These are phyloP conservation scores for Mediolabrus comicus DNA, from an alignment of 108 stramenopile species.

Conservation along the genomic window DNA sequence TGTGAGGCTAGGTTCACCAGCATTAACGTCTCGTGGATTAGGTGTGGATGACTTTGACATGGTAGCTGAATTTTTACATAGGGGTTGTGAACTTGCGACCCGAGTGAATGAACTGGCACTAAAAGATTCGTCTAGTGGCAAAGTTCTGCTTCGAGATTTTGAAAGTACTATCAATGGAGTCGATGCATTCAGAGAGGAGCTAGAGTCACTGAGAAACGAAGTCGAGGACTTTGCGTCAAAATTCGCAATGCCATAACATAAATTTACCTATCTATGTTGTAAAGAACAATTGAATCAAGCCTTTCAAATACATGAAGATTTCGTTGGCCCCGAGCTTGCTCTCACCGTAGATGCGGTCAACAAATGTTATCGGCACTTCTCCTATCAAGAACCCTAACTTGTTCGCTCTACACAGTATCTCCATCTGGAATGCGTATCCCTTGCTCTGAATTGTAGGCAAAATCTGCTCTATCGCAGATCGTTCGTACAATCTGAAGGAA, in stretches of 20 bases:
- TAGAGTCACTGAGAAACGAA: constrained; percentile 54
- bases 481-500: constrained; percentile 92
- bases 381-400: constrained; percentile 79
- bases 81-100: constrained; percentile 82
- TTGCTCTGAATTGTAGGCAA: constrained; percentile 82
- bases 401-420: constrained; percentile 90
- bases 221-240: constrained; percentile 76
- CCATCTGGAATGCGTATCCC: constrained; percentile 99
- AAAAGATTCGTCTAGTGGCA: constrained; percentile 61
- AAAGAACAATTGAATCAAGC: constrained; percentile 87
- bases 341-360: constrained; percentile 98
- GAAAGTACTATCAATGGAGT: constrained; percentile 47
- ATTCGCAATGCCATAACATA: constrained; percentile 79
- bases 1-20: constrained; percentile 96
- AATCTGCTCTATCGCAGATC: constrained; percentile 81
- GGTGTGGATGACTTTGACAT: constrained; percentile 89
- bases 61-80: constrained; percentile 96
- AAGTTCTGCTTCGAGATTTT: constrained; percentile 84
- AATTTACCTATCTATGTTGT: constrained; percentile 64
- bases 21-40: constrained; percentile 89
- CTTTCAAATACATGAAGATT: constrained; percentile 93
- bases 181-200: constrained; percentile 39
- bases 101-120: constrained; percentile 67
- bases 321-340: constrained; percentile 96
- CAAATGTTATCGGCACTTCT: constrained; percentile 97